Evolutionary conservation across 306 rosid species (phyloP).

Genomic region (Hippophae gyantsensis): DNA sequence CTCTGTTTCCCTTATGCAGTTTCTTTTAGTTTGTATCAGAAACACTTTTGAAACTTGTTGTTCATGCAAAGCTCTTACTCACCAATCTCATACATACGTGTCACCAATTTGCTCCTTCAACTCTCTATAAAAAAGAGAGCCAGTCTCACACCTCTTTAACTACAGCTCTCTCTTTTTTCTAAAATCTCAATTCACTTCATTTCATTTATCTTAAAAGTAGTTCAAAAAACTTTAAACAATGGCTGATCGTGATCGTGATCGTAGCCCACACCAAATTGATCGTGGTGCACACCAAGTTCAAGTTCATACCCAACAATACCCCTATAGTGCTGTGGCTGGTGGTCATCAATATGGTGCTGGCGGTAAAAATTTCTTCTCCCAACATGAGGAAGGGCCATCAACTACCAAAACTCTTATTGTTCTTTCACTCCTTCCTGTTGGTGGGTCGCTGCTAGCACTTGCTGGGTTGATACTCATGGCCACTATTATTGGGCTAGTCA

Average conservation of each 20-base stretch:
- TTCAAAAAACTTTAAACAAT: slow-evolving; percentile 8
- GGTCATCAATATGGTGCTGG: slow-evolving; percentile 16
- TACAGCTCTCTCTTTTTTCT: neutral
- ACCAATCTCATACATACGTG: slow-evolving; percentile 51
- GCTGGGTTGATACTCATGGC: slow-evolving; percentile 44
- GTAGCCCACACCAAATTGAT: no score
- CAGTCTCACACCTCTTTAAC: neutral
- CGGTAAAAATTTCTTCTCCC: neutral
- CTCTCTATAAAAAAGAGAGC: slow-evolving; percentile 24
- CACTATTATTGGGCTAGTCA: slow-evolving; percentile 40
- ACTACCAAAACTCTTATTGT: slow-evolving; percentile 32
- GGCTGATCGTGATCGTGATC: slow-evolving; percentile 40
- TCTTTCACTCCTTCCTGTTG: slow-evolving; percentile 35
- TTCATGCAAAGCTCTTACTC: slow-evolving; percentile 63
- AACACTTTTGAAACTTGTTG: slow-evolving; percentile 55
- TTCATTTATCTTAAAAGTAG: neutral
- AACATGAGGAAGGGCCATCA: slow-evolving; percentile 25
- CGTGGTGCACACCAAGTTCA: slow-evolving; percentile 38
- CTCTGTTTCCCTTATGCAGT: no score
- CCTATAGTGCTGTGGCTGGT: slow-evolving; percentile 16
- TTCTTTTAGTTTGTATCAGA: no score
- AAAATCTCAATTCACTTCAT: no score
- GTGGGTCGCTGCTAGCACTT: slow-evolving; percentile 44
- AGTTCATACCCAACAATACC: slow-evolving; percentile 41
- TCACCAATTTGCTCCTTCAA: slow-evolving; percentile 25